Percentiles rank a stretch among this genome's conserved stretches.
Conservation (phyloP, 1,139 yeast genomes). For the Scheffersomyces segobiensis region DNA sequence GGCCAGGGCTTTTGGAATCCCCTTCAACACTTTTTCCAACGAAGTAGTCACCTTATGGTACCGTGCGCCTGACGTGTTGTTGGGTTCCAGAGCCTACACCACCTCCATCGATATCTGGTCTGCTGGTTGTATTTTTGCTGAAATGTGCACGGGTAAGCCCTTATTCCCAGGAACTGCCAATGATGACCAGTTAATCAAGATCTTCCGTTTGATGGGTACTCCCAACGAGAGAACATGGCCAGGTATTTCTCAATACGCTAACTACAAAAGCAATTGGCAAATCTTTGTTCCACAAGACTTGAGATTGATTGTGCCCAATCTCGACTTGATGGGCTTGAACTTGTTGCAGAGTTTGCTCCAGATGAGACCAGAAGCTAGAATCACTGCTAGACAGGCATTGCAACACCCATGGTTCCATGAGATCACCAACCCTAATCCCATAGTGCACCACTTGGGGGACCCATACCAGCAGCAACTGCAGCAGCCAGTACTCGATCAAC, state of each 20-base stretch:
- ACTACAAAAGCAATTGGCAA: constrained; percentile 79
- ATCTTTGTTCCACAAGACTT: constrained; percentile 83
- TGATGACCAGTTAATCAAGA: constrained; percentile 88
- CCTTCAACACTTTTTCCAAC: constrained; percentile 94
- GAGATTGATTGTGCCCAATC: constrained; percentile 68
- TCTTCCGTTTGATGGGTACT: constrained; percentile 92
- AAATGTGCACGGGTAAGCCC: constrained; percentile 98
- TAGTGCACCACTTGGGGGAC: constrained; percentile 35
- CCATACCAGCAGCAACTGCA: constrained; percentile 29
- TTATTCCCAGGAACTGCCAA: constrained; percentile 94
- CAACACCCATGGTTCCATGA: constrained; percentile 97
- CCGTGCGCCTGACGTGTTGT: constrained; percentile 94
- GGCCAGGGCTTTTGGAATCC: constrained; percentile 97
- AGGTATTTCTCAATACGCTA: constrained; percentile 81
- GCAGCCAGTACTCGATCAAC: constrained; percentile 11
- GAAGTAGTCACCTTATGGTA: constrained; percentile 99
- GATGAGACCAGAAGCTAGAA: constrained; percentile 88
- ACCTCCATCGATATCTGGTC: constrained; percentile 99
- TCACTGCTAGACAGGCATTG: constrained; percentile 88
- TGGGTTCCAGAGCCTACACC: constrained; percentile 93
- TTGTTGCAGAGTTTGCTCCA: constrained; percentile 76
- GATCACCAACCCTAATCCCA: constrained; percentile 48
- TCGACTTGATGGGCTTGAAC: constrained; percentile 81
- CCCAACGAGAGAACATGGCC: constrained; percentile 98
- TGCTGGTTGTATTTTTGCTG: constrained; percentile 96